Evolutionary conservation across 129 eudicot genomes (phyloP).

Genomic region (Saussurea involucrata): DNA sequence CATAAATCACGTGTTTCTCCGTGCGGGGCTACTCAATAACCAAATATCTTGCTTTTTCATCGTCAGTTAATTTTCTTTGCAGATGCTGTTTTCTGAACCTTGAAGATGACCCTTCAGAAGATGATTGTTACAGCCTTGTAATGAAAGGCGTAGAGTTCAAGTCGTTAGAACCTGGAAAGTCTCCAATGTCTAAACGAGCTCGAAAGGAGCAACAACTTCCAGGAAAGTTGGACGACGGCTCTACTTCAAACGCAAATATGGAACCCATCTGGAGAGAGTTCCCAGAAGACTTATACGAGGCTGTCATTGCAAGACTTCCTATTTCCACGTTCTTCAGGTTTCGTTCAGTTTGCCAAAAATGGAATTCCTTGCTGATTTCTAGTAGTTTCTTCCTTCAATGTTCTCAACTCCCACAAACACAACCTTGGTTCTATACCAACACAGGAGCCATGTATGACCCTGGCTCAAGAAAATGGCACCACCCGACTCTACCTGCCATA

Average conservation of each 20-base stretch:
- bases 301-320: slow-evolving; percentile 79
- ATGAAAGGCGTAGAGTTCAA: slow-evolving; percentile 30
- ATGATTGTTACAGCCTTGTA: slow-evolving; percentile 41
- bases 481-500: slow-evolving; percentile 52
- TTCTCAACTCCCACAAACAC: slow-evolving; percentile 45
- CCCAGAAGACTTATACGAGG: slow-evolving; percentile 77
- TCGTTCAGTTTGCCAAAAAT: slow-evolving; percentile 73
- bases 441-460: slow-evolving; percentile 83
- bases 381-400: slow-evolving; percentile 61
- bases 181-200: slow-evolving; percentile 42
- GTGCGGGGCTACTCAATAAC: not conserved
- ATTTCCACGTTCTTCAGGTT: slow-evolving; percentile 70
- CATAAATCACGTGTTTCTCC: too few relatives aligned
- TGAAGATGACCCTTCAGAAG: slow-evolving; percentile 35
- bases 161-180: slow-evolving; percentile 56
- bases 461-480: slow-evolving; percentile 67
- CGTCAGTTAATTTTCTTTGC: slow-evolving; percentile 11
- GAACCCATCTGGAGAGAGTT: slow-evolving; percentile 74
- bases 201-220: slow-evolving; percentile 44
- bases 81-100: slow-evolving; percentile 44
- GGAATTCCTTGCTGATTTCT: slow-evolving; percentile 70
- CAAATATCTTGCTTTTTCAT: not conserved
- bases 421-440: slow-evolving; percentile 78
- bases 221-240: slow-evolving; percentile 17
- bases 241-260: slow-evolving; percentile 43